Evolutionary conservation across 495 filamentous ascomycete species (phyloP), one percentile per base, ranked within the genome.

Genomic region (Xylona heveae): DNA sequence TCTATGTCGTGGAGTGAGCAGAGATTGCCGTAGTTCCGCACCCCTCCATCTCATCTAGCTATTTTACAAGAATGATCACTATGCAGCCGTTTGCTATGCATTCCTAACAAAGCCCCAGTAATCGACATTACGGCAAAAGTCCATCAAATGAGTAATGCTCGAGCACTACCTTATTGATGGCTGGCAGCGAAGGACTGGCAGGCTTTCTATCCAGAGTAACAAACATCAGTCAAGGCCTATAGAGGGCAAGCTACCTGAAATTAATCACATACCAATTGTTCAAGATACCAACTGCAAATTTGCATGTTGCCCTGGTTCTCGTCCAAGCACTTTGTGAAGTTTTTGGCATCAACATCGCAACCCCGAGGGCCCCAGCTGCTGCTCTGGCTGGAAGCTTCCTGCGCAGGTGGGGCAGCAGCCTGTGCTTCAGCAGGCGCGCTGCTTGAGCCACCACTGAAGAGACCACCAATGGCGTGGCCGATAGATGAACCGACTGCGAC

Each of bases 271-370:
- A 71, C 64, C 51, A 97, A 61, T 67, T 97, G 88, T 54, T 95
- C 85, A 44, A 97, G 54, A 52, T 97, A 97, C 88, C 88, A 97
- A 39, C 74, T 71, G 59, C 88, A 97, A 45, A 92, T 92, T 51
- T 77, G 73, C 74, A 95, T 72, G 52, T 88, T 76, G 35, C 90
- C 90, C 45, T 69, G 53, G 53, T 97, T 75, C 43, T 97, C 74
- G 48, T 94, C 82, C 69, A 97, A 70, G 66, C 88, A 97, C 57
- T 74, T 71, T 39, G 81, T 81, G 68, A 97, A 93, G 54, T 64
- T 64, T 53, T 69, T 71, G 18, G 81, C 74, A 42, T 90, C 83
- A 9, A 58, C 64, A 34, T 71, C 67, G 56, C 88, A 97, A 58
- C 74, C 60, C 9, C 50, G 55, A 40, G 47, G 41, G 43, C 62